Evolutionary conservation across 1,139 yeast species (phyloP), one percentile per base, ranked within the genome.

Genomic region (Pneumocystis wakefieldiae): DNA sequence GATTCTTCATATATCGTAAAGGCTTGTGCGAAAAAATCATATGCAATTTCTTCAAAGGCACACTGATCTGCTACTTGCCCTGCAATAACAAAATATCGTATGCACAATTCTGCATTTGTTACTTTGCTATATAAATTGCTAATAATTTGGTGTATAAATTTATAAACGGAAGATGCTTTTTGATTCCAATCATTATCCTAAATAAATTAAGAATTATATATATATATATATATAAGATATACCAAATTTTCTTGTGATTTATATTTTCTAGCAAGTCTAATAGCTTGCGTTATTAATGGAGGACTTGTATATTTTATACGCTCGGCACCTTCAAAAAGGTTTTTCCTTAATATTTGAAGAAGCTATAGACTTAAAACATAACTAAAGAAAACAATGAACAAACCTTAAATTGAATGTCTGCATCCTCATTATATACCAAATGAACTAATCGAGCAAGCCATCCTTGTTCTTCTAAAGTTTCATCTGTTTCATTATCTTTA

Each of bases 11-110:
- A 92, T 1, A 89, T 81, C 1, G 91, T 81, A 72, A 90, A 89
- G 3, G 95, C 86, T 73, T 90, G 95, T 38, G 87, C 91, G 74
- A 87, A 88, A 70, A 89, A 84, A 74, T 92, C 98, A 73, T 87
- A 88, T n/a, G 92, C 79, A 53, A 88, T 83, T 64, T 83, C 87
- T 62, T 80, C 81, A 15, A 80, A 70, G 3, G 75, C 77, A 53
- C 86, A 77, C 72, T 87, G 94, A 73, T 92, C 96, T 0, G 97
- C 92, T 2, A 87, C 75, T 67, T 72, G 80, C 70, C 76, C 84
- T 70, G 71, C 81, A 65, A 69, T 74, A 62, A 74, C 77, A 75
- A 70, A 83, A 60, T 80, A 72, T 66, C 80, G 77, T 66, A 80
- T 75, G 3, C 81, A 81, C 65, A 77, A 75, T 67, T 78, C 86